phyloP scores from a whole-genome alignment of 176 grass and related monocot genomes.

The Hsuehochloa calcarea region DNA sequence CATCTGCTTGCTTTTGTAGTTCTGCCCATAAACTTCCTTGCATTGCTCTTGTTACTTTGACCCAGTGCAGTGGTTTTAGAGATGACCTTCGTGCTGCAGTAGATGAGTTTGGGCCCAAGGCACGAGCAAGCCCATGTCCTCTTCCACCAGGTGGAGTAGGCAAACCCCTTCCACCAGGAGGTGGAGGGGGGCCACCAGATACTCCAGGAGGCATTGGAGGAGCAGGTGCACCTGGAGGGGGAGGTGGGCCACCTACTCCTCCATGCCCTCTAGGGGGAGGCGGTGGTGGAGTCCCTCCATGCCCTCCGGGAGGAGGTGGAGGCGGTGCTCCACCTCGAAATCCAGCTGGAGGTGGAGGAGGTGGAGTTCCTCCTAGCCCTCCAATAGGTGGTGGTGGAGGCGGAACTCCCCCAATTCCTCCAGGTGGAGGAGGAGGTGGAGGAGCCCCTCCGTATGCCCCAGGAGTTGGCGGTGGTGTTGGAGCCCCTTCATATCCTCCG shows the following conservation, averaged over 20 bases:
- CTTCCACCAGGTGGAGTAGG: conserved; percentile 57
- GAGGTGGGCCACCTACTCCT: conserved; percentile 3
- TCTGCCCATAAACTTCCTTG: conserved; percentile 94
- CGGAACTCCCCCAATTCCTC: conserved; percentile 24
- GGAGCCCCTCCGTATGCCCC: conserved; percentile 8
- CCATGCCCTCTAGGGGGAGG: conserved; percentile 62
- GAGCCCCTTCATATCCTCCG: neutral
- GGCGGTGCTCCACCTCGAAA: conserved; percentile 44
- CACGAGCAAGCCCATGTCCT: conserved; percentile 56
- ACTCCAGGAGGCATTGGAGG: conserved; percentile 51
- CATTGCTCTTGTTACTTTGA: conserved; percentile 89
- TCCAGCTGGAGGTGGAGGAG: conserved; percentile 35
- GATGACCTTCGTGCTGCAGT: conserved; percentile 50
- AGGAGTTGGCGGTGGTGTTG: neutral
- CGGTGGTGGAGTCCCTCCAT: conserved; percentile 38
- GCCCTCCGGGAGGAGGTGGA: conserved; percentile 39
- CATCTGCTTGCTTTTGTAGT: conserved; percentile 72
- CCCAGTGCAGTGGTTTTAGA: conserved; percentile 92
- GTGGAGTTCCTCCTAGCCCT: conserved; percentile 27
- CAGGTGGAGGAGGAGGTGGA: conserved; percentile 8
- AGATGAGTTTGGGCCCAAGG: conserved; percentile 37
- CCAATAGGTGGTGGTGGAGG: conserved; percentile 24
- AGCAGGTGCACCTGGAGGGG: conserved; percentile 47
- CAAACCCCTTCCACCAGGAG: conserved; percentile 54
- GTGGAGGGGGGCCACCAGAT: conserved; percentile 57